These are phyloP conservation scores for Phellinidium pouzarii DNA, from an alignment of 1,284 basidiomycete species.

Conservation along the genomic window DNA sequence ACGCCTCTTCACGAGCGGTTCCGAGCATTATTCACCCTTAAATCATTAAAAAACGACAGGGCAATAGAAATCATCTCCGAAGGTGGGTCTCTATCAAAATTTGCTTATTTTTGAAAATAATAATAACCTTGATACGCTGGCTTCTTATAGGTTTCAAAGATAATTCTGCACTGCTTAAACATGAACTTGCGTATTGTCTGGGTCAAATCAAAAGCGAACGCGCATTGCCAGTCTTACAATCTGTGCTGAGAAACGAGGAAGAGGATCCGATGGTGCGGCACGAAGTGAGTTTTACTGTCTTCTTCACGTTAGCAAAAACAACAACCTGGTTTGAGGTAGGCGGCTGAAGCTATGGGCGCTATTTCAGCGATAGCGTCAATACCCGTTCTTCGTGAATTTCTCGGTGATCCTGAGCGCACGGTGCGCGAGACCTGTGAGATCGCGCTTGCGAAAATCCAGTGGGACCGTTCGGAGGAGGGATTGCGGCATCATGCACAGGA, in stretches of 20 bases:
- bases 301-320: background rate
- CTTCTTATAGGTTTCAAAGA: conserved; percentile 68
- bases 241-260: conserved; percentile 59
- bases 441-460: conserved; percentile 91
- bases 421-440: conserved; percentile 98
- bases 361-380: conserved; percentile 70
- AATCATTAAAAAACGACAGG: conserved; percentile 74
- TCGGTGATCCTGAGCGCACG: conserved; percentile 67
- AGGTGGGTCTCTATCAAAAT: conserved; percentile 38
- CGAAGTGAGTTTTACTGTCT: conserved; percentile 52
- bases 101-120: conserved; percentile 7
- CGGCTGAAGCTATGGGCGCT: conserved; percentile 97
- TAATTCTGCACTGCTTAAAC: conserved; percentile 88
- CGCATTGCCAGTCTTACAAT: conserved; percentile 78
- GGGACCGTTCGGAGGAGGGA: conserved; percentile 80
- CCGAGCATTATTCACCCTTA: conserved; percentile 89
- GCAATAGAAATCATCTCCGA: conserved; percentile 83
- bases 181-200: conserved; percentile 96
- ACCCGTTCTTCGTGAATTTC: conserved; percentile 67
- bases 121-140: background rate
- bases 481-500: conserved; percentile 35
- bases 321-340: conserved; percentile 38
- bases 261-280: conserved; percentile 98
- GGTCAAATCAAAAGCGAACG: conserved; percentile 79
- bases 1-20: conserved; percentile 87